Evolutionary conservation across 768 basidiomycete genomes (phyloP), one percentile per base, ranked within the genome.

Genomic region (Trametes villosa): DNA sequence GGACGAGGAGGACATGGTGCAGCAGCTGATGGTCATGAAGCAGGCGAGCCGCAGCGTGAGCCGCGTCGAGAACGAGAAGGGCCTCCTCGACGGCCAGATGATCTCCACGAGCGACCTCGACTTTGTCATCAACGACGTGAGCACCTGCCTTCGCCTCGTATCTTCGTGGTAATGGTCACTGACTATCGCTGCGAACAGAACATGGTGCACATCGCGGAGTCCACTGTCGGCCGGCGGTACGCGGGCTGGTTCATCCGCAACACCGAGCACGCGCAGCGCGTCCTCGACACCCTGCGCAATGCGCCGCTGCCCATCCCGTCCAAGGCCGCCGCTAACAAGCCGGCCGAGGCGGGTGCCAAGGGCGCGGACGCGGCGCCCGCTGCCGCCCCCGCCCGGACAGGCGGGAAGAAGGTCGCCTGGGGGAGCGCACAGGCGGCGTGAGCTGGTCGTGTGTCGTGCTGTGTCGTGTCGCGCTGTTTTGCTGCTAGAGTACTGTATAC

Each of bases 241-340:
- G 96, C 94, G 2, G 93, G 94, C 38, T 97, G 94, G 92, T 98
- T 98, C 78, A 96, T 98, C 76, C 89, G 94, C 67, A 94, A 96
- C 74, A 92, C 94, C 5, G 95, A 97, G 74, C 86, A 94, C 66
- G 88, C 94, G 26, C 91, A 94, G 69, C 85, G 92, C 65, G 91
- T 96, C 57, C 81, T 88, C 62, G 94, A 96, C 68, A 88, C 88
- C 60, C 78, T 97, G 65, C 87, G 80, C 63, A 75, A 77, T 42
- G 76, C 77, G 33, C 84, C 87, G 30, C 72, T 88, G 12, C 86
- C 86, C 4, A 64, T 65, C 17, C 65, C 67, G 7, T 61, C 60
- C 13, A 67, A 66, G 58, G 42, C 63, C n/a, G 57, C 58, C 17
- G 42, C 31, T 27, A 31, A n/a, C n/a, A n/a, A n/a, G n/a, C n/a